Base-by-base conservation (phyloP, 2,329 filamentous ascomycete genomes). In the Chrysoporthe austroafricana region DNA sequence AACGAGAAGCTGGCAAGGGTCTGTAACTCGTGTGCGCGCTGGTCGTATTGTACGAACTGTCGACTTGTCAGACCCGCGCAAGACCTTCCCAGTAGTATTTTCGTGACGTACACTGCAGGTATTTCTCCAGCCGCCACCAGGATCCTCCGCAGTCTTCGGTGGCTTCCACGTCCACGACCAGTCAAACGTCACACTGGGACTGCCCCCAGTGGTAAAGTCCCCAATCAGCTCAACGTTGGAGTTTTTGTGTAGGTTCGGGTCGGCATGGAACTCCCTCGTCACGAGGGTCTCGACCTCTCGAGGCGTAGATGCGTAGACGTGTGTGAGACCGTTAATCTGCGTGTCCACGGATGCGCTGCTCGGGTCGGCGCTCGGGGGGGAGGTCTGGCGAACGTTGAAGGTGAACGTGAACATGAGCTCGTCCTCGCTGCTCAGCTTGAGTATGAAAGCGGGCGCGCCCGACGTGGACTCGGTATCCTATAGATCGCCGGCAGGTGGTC, bases 131-230 rank as follows among this genome's bases (percentile, higher is more conserved):
- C 96, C 96, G 67, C 94, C 93, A 42, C 92, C 92, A 74, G 88
- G 88, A 76, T 97, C 94, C 76, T 97, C 94, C 18, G 82, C 81
- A 16, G 82, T 75, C 83, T 93, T 97, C 48, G 96, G 96, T 9
- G 96, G 93, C 76, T 91, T 93, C 94, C 95, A 99, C 83, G 91
- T 96, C 96, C 96, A 99, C 8, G 91, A 90, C 94, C 95, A 99
- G 71, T 95, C 91, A 76, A 97, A 97, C 44, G 93, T 90, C 42
- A 97, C 90, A 1, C 93, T 95, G 7, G 91, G 83, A 74, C 84
- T 92, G n/a, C 95, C 94, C 43, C 86, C 89, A 0, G 96, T 99
- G 2, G 88, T 86, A 76, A 91, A 97, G 77, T 97, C 94, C 3
- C 96, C 96, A n/a, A 99, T 90, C 57, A 98, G 85, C 75, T 96